These are phyloP conservation scores for Pseudocercospora fuligena DNA, from an alignment of 2,329 filamentous ascomycete species.

Conservation along the genomic window DNA sequence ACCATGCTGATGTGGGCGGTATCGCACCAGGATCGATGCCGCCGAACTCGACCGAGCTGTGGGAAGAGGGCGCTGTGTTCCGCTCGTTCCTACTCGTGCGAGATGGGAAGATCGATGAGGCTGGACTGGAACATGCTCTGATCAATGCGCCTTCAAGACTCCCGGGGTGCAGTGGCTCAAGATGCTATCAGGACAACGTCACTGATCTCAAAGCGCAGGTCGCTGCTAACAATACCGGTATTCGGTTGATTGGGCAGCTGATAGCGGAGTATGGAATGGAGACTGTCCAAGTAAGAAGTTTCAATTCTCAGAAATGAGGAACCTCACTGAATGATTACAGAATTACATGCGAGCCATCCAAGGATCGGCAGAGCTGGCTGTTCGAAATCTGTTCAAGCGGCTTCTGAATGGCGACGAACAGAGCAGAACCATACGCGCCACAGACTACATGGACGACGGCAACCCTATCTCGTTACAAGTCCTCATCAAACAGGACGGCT, in stretches of 20 bases:
- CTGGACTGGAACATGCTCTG: slow-evolving; percentile 33
- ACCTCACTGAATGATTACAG: too few species aligned
- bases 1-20: slow-evolving; percentile 49
- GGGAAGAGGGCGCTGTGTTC: slow-evolving; percentile 52
- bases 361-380: slow-evolving; percentile 41
- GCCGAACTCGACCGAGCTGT: slow-evolving; percentile 48
- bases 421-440: slow-evolving; percentile 31
- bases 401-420: slow-evolving; percentile 22
- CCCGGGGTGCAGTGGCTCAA: slow-evolving; percentile 40
- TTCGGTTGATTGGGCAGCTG: slow-evolving; percentile 41
- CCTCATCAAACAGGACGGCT: slow-evolving; percentile 41
- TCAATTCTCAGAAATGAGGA: too few species aligned
- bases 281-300: slow-evolving; percentile 40
- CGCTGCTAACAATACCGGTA: slow-evolving; percentile 42
- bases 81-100: slow-evolving; percentile 29
- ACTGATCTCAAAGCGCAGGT: slow-evolving; percentile 44
- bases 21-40: slow-evolving; percentile 50
- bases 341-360: slow-evolving; percentile 48
- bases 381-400: slow-evolving; percentile 39
- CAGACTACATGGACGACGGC: slow-evolving; percentile 51
- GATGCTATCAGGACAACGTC: slow-evolving; percentile 43
- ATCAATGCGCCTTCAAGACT: slow-evolving; percentile 67
- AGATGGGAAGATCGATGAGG: slow-evolving; percentile 44
- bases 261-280: slow-evolving; percentile 43
- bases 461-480: slow-evolving; percentile 43